Percentiles rank a stretch among this genome's conserved stretches.
Evolutionary conservation across 2,329 filamentous ascomycete species (phyloP).

Genomic region (Cladophialophora carrionii): DNA sequence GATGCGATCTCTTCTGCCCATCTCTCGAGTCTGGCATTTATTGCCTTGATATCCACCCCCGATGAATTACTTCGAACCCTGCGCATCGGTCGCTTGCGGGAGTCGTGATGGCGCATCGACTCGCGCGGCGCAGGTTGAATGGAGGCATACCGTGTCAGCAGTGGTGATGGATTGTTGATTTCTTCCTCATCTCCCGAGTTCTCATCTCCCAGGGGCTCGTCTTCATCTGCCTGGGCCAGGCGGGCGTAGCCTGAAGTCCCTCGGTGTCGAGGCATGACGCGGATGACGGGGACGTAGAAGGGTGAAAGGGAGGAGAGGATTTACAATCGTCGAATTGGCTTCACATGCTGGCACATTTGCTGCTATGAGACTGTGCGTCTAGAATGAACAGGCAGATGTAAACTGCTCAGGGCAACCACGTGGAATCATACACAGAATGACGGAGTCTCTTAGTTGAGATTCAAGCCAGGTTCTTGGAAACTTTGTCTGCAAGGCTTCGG

Average conservation of each 20-base stretch:
- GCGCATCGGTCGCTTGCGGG: slow-evolving; percentile 54
- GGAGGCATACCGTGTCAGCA: slow-evolving; percentile 67
- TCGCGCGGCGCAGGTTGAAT: slow-evolving; percentile 66
- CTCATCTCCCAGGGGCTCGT: slow-evolving; percentile 64
- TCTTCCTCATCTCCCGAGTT: slow-evolving; percentile 66
- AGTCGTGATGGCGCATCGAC: slow-evolving; percentile 54
- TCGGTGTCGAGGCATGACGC: slow-evolving; percentile 65
- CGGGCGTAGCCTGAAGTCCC: slow-evolving; percentile 84
- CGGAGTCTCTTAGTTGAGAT: slow-evolving; percentile 7
- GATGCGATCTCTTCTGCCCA: slow-evolving; percentile 98
- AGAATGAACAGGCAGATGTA: not conserved
- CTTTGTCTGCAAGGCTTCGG: slow-evolving; percentile 13
- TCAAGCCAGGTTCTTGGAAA: slow-evolving; percentile 18
- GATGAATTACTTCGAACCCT: slow-evolving; percentile 72
- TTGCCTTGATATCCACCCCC: slow-evolving; percentile 95
- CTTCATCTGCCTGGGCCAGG: slow-evolving; percentile 76
- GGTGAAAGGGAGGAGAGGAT: not conserved
- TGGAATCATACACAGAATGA: not conserved
- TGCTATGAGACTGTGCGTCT: not conserved
- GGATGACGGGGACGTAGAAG: not conserved
- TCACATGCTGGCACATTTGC: slow-evolving; percentile 14
- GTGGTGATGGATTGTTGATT: slow-evolving; percentile 56
- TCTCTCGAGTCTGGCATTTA: slow-evolving; percentile 90
- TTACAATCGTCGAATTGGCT: not conserved
- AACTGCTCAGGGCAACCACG: not conserved